Evolutionary conservation across 2,329 filamentous ascomycete species (phyloP), one percentile per base, ranked within the genome.

Genomic region (Trichoderma simmonsii): DNA sequence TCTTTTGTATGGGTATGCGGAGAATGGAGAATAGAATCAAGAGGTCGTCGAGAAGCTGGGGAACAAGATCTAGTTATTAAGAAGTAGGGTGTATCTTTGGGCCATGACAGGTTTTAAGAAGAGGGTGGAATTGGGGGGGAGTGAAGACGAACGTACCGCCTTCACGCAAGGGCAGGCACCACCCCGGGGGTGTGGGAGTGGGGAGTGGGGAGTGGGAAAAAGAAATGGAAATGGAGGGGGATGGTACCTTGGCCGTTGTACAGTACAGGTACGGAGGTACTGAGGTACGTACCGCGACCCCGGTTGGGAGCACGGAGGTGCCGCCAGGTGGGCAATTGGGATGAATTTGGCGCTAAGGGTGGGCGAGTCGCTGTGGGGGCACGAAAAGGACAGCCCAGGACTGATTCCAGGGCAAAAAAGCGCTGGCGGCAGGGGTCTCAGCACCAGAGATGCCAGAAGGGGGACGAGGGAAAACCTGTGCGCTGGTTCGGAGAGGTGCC

Each of bases 41-140:
- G 61, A 71, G 62, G 71, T 51, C 36, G 71, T 67, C 32, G 60
- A 72, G 71, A 73, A 73, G 70, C 71, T 73, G 71, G 71, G 71
- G 71, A 73, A 73, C 61, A 15, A 72, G 71, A 73, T 73, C 67
- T 71, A 73, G 71, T 73, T 73, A 73, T 73, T 66, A 73, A 73
- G 56, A 63, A 62, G 61, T 60, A 65, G 60, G 61, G 68, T 71
- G 71, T 71, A 73, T 71, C 67, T 71, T 57, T 43, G 39, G 68
- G 68, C 61, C 51, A 61, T 64, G 59, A 69, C 64, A 71, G 71
- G 60, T 48, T 48, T 71, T 71, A 65, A 72, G 71, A 72, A 71
- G 39, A 60, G 67, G 59, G 59, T 64, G 65, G 65, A 54, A 61
- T 67, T 60, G 68, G 71, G 65, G 65, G 60, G 71, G 57, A 68